Evolutionary conservation across 345 rosid species (phyloP), one percentile per base, ranked within the genome.

Genomic region (Combretum micranthum): DNA sequence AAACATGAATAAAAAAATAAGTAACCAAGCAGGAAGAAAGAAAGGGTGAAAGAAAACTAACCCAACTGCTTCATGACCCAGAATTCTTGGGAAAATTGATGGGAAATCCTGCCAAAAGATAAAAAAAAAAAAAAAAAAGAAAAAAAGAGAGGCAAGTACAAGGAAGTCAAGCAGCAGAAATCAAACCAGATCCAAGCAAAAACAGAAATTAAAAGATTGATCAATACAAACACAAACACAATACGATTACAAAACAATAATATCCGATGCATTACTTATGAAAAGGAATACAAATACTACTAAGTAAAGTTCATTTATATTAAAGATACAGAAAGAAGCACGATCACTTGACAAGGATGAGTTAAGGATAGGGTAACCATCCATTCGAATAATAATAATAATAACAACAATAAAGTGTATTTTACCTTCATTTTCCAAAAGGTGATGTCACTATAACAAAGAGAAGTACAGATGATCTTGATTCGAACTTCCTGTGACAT

Each of bases 61-160:
- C 98, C 98, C 96, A 2, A 88, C 72, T 4, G 98, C 95, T 69
- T 91, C 98, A 48, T 91, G 98, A 60, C 98, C 96, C 0, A 91
- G 76, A 60, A 91, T 84, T 65, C 92, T 79, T 0, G 98, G 98
- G 46, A 75, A 77, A 65, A 77, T 74, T 11, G 76, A 82, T 4
- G 96, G 95, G 53, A 82, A 83, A 56, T 70, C 95, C 92, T 91
- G 49, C 47, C 66, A 57, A 20, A 39, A 44, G 10, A 32, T 4
- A 18, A 0, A 3, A 26, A 2, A 13, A 20, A 1, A 13, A 1
- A 3, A 25, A 5, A 32, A 32, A 32, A 32, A 32, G 39, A 32
- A 32, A 32, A 32, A 32, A 32, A 4, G 9, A 32, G 39, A 32
- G 1, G 1, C 5, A 7, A 32, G 39, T 7, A 4, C 5, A 7